phyloP scores from a whole-genome alignment of 208 protist species.

The Leptomonas pyrrhocoris region DNA sequence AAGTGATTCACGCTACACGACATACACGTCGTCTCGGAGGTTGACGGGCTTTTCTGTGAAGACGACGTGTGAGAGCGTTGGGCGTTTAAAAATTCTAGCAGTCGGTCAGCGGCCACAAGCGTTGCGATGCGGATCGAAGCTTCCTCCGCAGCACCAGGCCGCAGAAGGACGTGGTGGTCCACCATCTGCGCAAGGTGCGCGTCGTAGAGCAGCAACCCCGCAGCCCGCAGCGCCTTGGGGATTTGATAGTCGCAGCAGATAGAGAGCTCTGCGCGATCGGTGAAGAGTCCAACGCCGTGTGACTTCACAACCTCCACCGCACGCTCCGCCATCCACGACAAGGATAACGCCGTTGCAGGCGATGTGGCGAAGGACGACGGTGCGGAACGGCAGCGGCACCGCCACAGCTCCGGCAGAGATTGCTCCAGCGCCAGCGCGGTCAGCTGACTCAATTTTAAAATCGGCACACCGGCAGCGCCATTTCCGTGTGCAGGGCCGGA shows the following conservation, averaged over 20 bases:
- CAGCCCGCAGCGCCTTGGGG: conserved; percentile 70
- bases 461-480: conserved; percentile 33
- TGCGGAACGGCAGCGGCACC: background rate
- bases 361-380: background rate
- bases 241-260: conserved; percentile 92
- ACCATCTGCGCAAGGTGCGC: conserved; percentile 43
- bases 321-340: conserved; percentile 27
- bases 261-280: conserved; percentile 51
- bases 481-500: background rate
- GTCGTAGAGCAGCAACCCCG: conserved; percentile 70
- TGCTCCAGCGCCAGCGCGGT: conserved; percentile 65
- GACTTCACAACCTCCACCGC: background rate
- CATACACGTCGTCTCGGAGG: background rate
- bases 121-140: conserved; percentile 67
- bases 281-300: conserved; percentile 36
- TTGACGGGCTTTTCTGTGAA: background rate
- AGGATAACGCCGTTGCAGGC: background rate
- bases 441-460: conserved; percentile 83
- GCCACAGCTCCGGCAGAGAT: conserved; percentile 58
- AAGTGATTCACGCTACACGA: conserved; percentile 34
- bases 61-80: background rate
- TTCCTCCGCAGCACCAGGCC: conserved; percentile 56
- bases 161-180: conserved; percentile 55
- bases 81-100: conserved; percentile 47
- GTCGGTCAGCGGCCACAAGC: conserved; percentile 48